Evolutionary conservation across 2,329 filamentous ascomycete genomes (phyloP).

Genomic region (Emmonsiellopsis sp.): DNA sequence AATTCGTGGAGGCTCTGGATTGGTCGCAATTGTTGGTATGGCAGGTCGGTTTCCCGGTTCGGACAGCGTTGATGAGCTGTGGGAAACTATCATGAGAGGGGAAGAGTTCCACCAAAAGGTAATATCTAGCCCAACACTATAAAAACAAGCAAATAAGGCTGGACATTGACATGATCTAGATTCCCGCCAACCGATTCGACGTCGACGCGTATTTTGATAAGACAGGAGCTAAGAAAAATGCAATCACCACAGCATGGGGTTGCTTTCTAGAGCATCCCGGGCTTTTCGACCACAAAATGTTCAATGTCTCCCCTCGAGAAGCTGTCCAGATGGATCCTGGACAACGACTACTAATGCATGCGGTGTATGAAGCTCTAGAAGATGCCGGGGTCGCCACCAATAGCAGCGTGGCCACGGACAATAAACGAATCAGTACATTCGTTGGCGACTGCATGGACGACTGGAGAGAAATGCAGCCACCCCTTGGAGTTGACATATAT

Average conservation of each 20-base stretch:
- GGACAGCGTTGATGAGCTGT: neutral
- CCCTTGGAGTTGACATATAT: constrained; percentile 60
- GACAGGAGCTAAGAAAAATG: constrained; percentile 25
- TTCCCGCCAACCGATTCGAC: constrained; percentile 63
- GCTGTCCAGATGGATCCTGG: constrained; percentile 10
- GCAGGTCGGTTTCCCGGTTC: neutral
- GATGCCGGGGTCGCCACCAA: constrained; percentile 59
- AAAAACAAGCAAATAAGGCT: constrained; percentile 67
- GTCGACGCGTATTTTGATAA: constrained; percentile 28
- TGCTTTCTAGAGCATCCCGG: constrained; percentile 1
- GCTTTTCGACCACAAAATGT: constrained; percentile 3
- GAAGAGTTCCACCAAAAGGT: constrained; percentile 39
- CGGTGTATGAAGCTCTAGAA: constrained; percentile 36
- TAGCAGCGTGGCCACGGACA: constrained; percentile 53
- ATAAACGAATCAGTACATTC: constrained; percentile 56
- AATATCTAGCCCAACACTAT: constrained; percentile 63
- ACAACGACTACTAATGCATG: constrained; percentile 11
- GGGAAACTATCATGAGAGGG: neutral
- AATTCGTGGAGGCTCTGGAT: neutral
- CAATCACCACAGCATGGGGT: constrained; percentile 32
- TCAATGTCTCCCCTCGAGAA: constrained; percentile 5
- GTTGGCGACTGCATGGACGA: constrained; percentile 64
- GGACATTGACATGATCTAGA: constrained; percentile 67
- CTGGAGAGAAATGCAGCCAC: constrained; percentile 62
- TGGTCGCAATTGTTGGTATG: neutral